These are phyloP conservation scores for Paramyrothecium roridum DNA, from an alignment of 2,329 filamentous ascomycete species.

Conservation along the genomic window DNA sequence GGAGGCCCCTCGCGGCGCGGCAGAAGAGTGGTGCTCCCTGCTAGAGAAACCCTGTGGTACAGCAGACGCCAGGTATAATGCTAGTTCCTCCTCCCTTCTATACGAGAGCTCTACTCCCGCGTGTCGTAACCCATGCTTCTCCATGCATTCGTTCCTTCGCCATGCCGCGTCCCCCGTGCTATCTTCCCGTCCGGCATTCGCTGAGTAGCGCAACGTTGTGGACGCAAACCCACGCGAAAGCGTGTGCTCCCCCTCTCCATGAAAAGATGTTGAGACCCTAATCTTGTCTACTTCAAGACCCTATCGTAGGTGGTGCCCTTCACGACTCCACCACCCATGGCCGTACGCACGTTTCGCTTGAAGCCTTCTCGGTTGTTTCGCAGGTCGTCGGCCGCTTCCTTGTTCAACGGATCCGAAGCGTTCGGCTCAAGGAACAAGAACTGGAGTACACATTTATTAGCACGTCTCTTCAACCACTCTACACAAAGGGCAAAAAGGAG, in stretches of 20 bases:
- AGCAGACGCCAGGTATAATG: neutral
- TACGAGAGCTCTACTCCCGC: neutral
- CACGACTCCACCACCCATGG: conserved; percentile 79
- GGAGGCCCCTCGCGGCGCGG: neutral
- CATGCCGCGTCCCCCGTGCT: neutral
- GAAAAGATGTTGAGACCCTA: too few relatives aligned
- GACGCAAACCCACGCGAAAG: neutral
- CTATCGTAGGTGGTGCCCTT: conserved; percentile 73
- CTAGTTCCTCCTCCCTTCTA: neutral
- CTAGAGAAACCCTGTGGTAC: neutral
- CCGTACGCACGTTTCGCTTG: conserved; percentile 80
- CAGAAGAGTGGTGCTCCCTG: neutral
- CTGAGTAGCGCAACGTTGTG: neutral
- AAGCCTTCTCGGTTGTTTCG: conserved; percentile 82
- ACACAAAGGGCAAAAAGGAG: neutral
- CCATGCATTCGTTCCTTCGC: neutral
- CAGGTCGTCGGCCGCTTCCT: conserved; percentile 93
- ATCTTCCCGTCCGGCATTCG: neutral
- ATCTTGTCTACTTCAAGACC: conserved; percentile 69
- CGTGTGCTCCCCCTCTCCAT: too few relatives aligned
- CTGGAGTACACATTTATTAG: conserved; percentile 38
- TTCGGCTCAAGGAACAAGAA: conserved; percentile 98
- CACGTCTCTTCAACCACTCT: neutral
- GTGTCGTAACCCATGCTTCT: neutral
- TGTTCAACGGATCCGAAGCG: conserved; percentile 94